Evolutionary conservation across 192 early-diverging fungal genomes (phyloP).

Genomic region (Phlyctochytrium planicorne): DNA sequence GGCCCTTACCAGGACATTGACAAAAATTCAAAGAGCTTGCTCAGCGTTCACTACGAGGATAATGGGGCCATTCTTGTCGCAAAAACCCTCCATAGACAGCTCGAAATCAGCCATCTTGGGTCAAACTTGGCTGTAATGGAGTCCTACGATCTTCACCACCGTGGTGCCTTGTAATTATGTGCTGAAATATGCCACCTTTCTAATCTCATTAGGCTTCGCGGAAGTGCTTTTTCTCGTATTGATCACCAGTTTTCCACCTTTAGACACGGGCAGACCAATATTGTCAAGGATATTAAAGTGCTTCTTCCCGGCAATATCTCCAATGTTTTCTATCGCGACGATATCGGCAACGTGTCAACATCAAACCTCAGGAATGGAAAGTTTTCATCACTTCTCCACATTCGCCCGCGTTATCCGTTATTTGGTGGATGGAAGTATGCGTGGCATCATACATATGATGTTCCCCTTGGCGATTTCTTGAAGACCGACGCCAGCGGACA

Average conservation of each 20-base stretch:
- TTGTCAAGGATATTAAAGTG: constrained; percentile 51
- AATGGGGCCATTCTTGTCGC: constrained; percentile 58
- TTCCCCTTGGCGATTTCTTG: constrained; percentile 66
- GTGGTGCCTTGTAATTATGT: constrained; percentile 80
- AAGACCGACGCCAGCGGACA: constrained; percentile 45
- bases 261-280: constrained; percentile 50
- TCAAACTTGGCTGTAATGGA: constrained; percentile 82
- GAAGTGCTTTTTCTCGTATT: constrained; percentile 69
- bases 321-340: constrained; percentile 83
- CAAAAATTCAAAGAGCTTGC: constrained; percentile 33
- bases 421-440: constrained; percentile 98
- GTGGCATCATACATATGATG: constrained; percentile 91
- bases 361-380: constrained; percentile 59
- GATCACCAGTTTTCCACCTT: constrained; percentile 54
- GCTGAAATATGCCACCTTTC: too few species aligned
- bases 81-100: constrained; percentile 59
- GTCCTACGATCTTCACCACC: constrained; percentile 70
- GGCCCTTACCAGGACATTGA: constrained; percentile 64
- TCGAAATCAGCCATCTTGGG: constrained; percentile 85
- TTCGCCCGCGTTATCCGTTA: constrained; percentile 90
- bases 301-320: constrained; percentile 68
- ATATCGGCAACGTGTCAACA: constrained; percentile 97
- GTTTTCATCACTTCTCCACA: constrained; percentile 59
- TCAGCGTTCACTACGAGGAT: constrained; percentile 69
- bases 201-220: constrained; percentile 25